Base-by-base conservation (phyloP, 2,329 filamentous ascomycete species). In the Colletotrichum camelliae region DNA sequence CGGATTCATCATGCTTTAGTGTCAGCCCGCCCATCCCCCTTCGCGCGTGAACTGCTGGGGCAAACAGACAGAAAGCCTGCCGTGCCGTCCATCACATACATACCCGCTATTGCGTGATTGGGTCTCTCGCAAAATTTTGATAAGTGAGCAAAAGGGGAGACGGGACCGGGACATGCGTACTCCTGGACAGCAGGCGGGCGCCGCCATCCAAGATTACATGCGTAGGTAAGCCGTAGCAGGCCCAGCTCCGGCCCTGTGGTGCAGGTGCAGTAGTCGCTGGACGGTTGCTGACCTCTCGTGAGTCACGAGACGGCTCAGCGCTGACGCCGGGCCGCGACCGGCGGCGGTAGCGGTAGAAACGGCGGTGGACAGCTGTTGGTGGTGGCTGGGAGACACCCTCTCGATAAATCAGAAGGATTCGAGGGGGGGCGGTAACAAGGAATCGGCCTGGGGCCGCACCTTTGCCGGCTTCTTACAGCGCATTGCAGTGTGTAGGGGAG, bases 51-150 rank as follows among this genome's bases (percentile, higher is more conserved):
- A 64, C 61, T 64, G 33, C 61, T 64, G 61, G 61, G 61, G 61
- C 31, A 21, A 16, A 0, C 18, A 48, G 43, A 48, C 43, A 48
- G 43, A 48, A 48, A 52, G 43, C 43, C 43, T 52, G 43, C n/a
- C 24, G 9, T 43, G 61, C 61, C 61, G 70, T 37, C 74, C 68
- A 69, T 21, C 43, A 52, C 43, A 52, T 31, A 60, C 74, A 69
- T 74, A 69, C 48, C 70, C 74, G 70, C 70, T 69, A 74, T 74
- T 69, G 70, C 70, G 70, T 76, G 74, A 74, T 69, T 69, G 70
- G 74, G 8, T 21, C 12, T 18, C 37, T 3, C 15, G 55, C 15
- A 57, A 21, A 64, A 9, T 75, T 64, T 39, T 61, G 31, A 35
- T 37, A 33, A 16, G 7, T 33, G 31, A 33, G 57, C 27, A 39